A percentile compares a stretch with the other conserved stretches of the same genome.
phyloP scores from a whole-genome alignment of 495 filamentous ascomycete genomes.

The Pyrenula aspistea region DNA sequence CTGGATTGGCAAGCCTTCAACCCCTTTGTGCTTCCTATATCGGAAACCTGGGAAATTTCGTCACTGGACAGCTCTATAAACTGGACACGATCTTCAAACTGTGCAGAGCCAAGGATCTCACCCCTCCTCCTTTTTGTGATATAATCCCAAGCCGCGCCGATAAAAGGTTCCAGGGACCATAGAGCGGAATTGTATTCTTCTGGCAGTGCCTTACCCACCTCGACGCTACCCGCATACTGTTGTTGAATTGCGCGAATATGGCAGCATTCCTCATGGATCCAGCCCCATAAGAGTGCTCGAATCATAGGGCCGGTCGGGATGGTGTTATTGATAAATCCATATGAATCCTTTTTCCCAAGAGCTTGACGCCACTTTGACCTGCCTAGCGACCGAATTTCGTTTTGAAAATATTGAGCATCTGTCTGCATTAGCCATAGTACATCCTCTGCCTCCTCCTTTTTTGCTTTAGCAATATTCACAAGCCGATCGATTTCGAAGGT shows the following conservation, averaged over 20 bases:
- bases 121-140: background rate
- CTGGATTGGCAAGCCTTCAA: background rate
- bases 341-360: background rate
- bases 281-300: background rate
- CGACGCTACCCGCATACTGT: background rate
- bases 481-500: constrained; percentile 7
- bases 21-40: background rate
- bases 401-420: background rate
- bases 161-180: background rate
- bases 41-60: background rate
- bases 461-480: constrained; percentile 1
- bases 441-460: background rate
- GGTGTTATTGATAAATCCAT: background rate
- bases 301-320: background rate
- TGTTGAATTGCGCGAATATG: background rate
- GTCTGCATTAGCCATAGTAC: background rate
- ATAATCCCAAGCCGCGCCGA: background rate
- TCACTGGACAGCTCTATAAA: no score
- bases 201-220: background rate
- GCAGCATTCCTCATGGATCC: background rate
- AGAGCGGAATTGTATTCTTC: background rate
- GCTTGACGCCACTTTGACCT: background rate
- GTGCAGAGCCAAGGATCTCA: background rate
- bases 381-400: background rate
- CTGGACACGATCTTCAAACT: background rate